Percentiles rank a stretch among this genome's conserved stretches.
phyloP scores from a whole-genome alignment of 805 yeast species.

The Pichia californica region DNA sequence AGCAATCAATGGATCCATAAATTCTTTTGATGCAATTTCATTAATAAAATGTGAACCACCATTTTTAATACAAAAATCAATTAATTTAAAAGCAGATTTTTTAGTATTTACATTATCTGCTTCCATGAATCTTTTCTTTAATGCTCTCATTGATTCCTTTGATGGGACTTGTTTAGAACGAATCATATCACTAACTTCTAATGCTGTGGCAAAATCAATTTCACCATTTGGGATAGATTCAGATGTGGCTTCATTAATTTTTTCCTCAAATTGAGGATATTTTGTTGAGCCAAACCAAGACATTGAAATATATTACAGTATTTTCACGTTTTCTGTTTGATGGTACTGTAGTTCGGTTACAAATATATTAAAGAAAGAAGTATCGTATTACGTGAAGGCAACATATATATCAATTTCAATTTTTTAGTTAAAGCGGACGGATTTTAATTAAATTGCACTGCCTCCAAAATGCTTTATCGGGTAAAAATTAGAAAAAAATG shows the following conservation, averaged over 20 bases:
- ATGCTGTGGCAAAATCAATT: conserved; percentile 58
- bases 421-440: too few species aligned
- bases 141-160: conserved; percentile 76
- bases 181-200: conserved; percentile 83
- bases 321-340: too few species aligned
- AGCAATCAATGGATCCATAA: conserved; percentile 69
- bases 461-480: too few species aligned
- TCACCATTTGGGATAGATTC: conserved; percentile 92
- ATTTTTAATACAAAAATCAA: conserved; percentile 86
- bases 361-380: too few species aligned
- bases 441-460: too few species aligned
- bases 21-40: conserved; percentile 79
- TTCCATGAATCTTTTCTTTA: conserved; percentile 63
- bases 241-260: conserved; percentile 72
- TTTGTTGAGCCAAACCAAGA: conserved; percentile 43
- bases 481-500: neutral
- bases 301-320: conserved; percentile 31
- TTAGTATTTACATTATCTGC: conserved; percentile 72
- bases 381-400: too few species aligned
- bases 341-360: too few species aligned
- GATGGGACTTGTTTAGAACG: conserved; percentile 75
- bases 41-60: conserved; percentile 81
- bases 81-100: conserved; percentile 64
- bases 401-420: too few species aligned
- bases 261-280: conserved; percentile 45